These are phyloP conservation scores for Agrocybe praecox DNA, from an alignment of 768 basidiomycete species.

Conservation along the genomic window DNA sequence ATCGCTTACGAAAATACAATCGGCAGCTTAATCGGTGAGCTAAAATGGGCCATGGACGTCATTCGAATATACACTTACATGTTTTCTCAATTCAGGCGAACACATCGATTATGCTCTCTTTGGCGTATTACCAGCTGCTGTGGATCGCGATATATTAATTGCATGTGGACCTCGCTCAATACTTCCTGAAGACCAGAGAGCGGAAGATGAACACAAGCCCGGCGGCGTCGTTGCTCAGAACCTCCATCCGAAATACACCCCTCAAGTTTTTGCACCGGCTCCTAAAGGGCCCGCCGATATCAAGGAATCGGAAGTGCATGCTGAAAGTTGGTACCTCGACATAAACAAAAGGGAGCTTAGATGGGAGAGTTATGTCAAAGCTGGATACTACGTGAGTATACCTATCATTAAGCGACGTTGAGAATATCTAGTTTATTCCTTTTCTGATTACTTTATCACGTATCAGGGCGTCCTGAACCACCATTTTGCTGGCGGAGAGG, in stretches of 20 bases:
- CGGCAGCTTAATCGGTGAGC: conserved; percentile 45
- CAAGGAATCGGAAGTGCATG: conserved; percentile 41
- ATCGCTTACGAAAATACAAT: background rate
- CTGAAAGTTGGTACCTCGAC: conserved; percentile 70
- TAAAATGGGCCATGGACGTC: too few species aligned
- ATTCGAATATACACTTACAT: too few species aligned
- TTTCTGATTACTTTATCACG: background rate
- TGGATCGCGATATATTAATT: conserved; percentile 83
- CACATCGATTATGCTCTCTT: conserved; percentile 86
- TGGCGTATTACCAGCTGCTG: conserved; percentile 83
- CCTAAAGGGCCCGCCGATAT: conserved; percentile 29
- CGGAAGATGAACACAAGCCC: conserved; percentile 29
- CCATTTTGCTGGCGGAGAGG: conserved; percentile 44
- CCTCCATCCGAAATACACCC: conserved; percentile 57
- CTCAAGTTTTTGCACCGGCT: conserved; percentile 60
- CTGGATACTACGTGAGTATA: conserved; percentile 73
- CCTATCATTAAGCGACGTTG: too few species aligned
- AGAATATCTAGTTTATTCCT: background rate
- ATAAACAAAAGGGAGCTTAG: conserved; percentile 70
- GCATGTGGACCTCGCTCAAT: conserved; percentile 60
- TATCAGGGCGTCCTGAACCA: conserved; percentile 63
- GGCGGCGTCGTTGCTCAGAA: conserved; percentile 69
- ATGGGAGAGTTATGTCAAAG: conserved; percentile 91
- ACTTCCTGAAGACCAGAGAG: conserved; percentile 15
- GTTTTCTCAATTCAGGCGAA: conserved; percentile 46